Base-by-base conservation (phyloP, 2,329 filamentous ascomycete genomes). In the Aspergillus sp. region DNA sequence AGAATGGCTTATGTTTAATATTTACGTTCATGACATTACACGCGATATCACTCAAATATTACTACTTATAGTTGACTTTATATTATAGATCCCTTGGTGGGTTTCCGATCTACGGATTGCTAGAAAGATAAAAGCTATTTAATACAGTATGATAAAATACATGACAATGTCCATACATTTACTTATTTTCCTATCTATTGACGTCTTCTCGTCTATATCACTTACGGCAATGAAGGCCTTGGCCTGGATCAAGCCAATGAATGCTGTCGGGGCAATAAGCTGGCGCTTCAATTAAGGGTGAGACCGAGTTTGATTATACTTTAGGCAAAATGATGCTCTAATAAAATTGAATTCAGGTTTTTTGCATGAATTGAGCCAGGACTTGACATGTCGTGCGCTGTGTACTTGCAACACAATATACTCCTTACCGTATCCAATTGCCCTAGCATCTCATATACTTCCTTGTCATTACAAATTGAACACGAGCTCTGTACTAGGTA, bases 11-110 rank as follows among this genome's bases (percentile, higher is more conserved):
- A 47, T 38, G 11, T 36, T 36, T 53, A 15, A 38, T 39, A 47
- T 36, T 53, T 12, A 53, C 38, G 42, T 47, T 47, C 45, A 53
- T 41, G 42, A 53, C 42, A 24, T 47, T 53, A 53, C 20, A 22
- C 39, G 42, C 43, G 36, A 41, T 53, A 30, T n/a, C 18, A 36
- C 18, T n/a, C 18, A 30, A 22, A 26, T 39, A 6, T 5, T 32
- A 13, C 5, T 47, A 22, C 13, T 30, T 30, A 30, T 18, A 15
- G 18, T 24, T 43, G 12, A 44, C 18, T 22, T 15, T 15, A 44
- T 20, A 24, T 15, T 22, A 15, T 24, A 43, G 18, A 44, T 30
- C 9, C 8, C 9, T 30, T 30, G 26, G 26, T 9, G 26, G 26
- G 26, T 30, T 30, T 30, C 26, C 26, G 9, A 30, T 30, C 8